A percentile compares a stretch with the other conserved stretches of the same genome.
Evolutionary conservation across 768 basidiomycete genomes (phyloP).

Genomic region (Lentinula guzmanii): DNA sequence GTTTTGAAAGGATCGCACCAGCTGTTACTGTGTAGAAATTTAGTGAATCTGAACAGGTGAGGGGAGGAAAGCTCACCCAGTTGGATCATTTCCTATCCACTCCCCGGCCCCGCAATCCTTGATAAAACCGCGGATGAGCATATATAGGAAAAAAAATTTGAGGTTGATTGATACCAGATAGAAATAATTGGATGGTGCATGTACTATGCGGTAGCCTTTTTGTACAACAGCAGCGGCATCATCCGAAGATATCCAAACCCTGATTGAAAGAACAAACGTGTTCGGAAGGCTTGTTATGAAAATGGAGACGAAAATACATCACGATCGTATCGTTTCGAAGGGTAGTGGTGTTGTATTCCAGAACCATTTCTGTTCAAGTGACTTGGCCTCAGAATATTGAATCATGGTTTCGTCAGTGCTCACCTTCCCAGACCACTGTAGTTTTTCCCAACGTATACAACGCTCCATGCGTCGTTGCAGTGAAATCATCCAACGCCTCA

Average conservation of each 20-base stretch:
- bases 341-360: conserved; percentile 27
- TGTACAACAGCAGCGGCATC: conserved; percentile 32
- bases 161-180: conserved; percentile 28
- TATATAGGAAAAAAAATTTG: conserved; percentile 6
- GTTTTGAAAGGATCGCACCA: conserved; percentile 51
- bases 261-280: conserved; percentile 5
- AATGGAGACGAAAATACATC: conserved; percentile 19
- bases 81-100: conserved; percentile 32
- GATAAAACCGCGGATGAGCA: not conserved
- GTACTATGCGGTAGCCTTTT: conserved; percentile 37
- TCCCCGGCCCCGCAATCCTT: conserved; percentile 42
- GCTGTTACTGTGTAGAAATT: conserved; percentile 25
- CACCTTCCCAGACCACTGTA: conserved; percentile 80
- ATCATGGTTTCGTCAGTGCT: conserved; percentile 4
- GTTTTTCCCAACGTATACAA: conserved; percentile 57
- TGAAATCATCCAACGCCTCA: conserved; percentile 61
- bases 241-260: conserved; percentile 41
- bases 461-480: conserved; percentile 49
- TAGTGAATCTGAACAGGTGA: not conserved
- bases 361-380: conserved; percentile 36
- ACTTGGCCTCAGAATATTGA: not conserved
- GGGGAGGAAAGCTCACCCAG: conserved; percentile 10
- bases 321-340: conserved; percentile 36
- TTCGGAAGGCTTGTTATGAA: not conserved
- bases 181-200: conserved; percentile 46